Conservation (phyloP, 2,329 filamentous ascomycete genomes). For the Geosmithia putterillii region DNA sequence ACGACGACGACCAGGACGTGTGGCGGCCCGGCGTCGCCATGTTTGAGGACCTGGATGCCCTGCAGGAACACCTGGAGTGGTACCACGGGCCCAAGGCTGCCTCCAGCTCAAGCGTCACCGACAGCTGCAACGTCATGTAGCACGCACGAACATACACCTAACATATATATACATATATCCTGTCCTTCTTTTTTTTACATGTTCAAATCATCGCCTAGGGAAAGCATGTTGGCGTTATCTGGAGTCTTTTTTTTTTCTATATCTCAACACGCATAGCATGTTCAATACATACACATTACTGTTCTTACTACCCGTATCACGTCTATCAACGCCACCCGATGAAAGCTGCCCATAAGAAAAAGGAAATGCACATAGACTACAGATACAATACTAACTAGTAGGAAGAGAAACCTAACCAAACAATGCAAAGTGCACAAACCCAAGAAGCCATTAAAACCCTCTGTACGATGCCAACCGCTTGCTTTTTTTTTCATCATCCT, state of each 20-base stretch:
- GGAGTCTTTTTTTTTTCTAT: background rate
- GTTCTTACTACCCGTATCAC: background rate
- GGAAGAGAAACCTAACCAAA: background rate
- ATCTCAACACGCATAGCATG: too few relatives aligned
- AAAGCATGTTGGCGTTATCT: background rate
- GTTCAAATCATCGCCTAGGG: background rate
- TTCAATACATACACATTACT: too few relatives aligned
- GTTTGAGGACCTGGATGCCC: constrained; percentile 33
- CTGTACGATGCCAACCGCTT: background rate
- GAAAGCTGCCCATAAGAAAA: background rate
- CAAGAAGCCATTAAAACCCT: background rate
- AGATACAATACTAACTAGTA: background rate
- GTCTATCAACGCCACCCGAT: background rate
- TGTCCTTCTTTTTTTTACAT: background rate
- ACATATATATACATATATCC: background rate
- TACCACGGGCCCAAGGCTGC: constrained; percentile 27
- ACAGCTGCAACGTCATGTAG: constrained; percentile 34
- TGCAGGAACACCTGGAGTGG: constrained; percentile 46
- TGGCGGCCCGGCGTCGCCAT: constrained; percentile 32
- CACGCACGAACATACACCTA: too few relatives aligned
- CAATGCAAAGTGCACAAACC: background rate
- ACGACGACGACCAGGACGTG: constrained; percentile 35
- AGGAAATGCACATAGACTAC: background rate
- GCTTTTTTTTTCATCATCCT: background rate
- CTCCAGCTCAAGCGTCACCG: constrained; percentile 13